phyloP scores from a whole-genome alignment of 306 rosid genomes.

The Betula pendula region DNA sequence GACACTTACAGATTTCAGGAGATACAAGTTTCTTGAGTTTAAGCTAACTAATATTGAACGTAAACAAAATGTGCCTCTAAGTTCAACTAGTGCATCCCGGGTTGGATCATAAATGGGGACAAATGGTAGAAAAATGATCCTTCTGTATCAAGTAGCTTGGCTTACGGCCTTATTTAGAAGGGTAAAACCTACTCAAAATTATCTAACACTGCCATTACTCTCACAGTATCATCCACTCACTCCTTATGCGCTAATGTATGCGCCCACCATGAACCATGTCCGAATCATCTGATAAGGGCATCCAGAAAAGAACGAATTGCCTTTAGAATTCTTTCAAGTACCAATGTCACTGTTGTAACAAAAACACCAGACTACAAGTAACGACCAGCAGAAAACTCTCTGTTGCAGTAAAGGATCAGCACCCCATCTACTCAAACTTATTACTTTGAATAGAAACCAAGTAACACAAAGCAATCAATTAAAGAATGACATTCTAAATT shows the following conservation, averaged over 20 bases:
- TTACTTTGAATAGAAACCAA: background rate
- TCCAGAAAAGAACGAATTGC: background rate
- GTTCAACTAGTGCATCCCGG: background rate
- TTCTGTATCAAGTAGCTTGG: background rate
- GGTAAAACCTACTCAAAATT: background rate
- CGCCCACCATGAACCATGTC: background rate
- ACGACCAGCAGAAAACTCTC: background rate
- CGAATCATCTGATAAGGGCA: background rate
- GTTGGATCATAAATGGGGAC: background rate
- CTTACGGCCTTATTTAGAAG: background rate
- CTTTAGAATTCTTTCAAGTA: background rate
- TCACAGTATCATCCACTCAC: slow-evolving; percentile 20
- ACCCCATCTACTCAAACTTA: background rate
- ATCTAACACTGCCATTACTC: slow-evolving; percentile 19
- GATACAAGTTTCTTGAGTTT: background rate
- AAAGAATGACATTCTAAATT: background rate
- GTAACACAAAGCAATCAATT: background rate
- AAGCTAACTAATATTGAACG: background rate
- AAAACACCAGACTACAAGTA: background rate
- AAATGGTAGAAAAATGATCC: background rate
- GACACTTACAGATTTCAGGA: background rate
- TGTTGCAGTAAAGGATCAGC: background rate
- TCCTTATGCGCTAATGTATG: background rate
- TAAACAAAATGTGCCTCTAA: background rate
- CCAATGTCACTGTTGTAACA: background rate